Percentiles rank a stretch among this genome's conserved stretches.
These are phyloP conservation scores for Arxiozyma bovina DNA, from an alignment of 1,139 yeast species.

Conservation along the genomic window DNA sequence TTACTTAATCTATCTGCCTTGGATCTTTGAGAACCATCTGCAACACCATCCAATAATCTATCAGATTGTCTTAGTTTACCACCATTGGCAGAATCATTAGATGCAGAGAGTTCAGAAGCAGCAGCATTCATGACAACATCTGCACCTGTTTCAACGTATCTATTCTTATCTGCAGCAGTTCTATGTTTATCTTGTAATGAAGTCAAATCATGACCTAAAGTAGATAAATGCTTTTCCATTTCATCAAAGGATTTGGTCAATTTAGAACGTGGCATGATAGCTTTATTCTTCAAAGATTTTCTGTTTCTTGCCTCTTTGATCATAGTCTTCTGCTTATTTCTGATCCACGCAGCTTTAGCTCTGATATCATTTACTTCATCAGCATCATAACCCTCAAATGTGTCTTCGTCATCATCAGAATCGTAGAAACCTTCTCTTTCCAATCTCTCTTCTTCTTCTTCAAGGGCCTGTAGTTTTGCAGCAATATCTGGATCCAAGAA, in stretches of 20 bases:
- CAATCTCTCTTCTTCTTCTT: constrained; percentile 91
- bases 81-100: constrained; percentile 28
- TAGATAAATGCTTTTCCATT: constrained; percentile 83
- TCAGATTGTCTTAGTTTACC: constrained; percentile 57
- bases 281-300: constrained; percentile 79
- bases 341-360: constrained; percentile 90
- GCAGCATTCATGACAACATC: constrained; percentile 54
- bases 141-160: constrained; percentile 53
- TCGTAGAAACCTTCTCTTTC: constrained; percentile 94
- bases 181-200: constrained; percentile 46
- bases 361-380: constrained; percentile 65
- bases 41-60: constrained; percentile 79
- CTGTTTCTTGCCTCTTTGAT: constrained; percentile 79
- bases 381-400: constrained; percentile 62
- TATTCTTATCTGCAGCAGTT: constrained; percentile 35
- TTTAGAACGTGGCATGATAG: constrained; percentile 89
- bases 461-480: constrained; percentile 85
- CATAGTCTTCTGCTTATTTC: constrained; percentile 91
- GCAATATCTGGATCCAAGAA: constrained; percentile 94
- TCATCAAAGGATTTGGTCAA: constrained; percentile 65
- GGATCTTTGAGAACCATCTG: constrained; percentile 69
- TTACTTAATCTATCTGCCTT: constrained; percentile 85
- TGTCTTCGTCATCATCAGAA: constrained; percentile 74
- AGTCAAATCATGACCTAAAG: constrained; percentile 79
- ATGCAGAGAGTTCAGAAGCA: constrained; percentile 34